Evolutionary conservation across 2,329 filamentous ascomycete genomes (phyloP), one percentile per base, ranked within the genome.

Genomic region (Davidsoniella virescens): DNA sequence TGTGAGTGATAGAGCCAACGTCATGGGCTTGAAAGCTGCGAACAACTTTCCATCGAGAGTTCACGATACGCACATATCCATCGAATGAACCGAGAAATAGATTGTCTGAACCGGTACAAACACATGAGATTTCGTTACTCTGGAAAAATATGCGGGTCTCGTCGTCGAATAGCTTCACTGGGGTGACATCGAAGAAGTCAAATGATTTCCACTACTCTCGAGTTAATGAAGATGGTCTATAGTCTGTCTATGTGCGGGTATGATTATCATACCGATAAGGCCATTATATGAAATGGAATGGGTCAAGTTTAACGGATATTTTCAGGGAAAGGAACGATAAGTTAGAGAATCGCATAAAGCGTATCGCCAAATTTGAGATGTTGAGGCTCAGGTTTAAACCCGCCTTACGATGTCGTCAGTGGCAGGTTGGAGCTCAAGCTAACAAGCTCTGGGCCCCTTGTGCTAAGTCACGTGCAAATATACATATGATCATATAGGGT

Each of bases 181-280:
- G 82, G 63, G 80, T 80, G 65, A 94, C 87, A 68, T 95, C 87
- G 76, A 98, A 96, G 80, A 98, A 98, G 74, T 94, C 88, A 71
- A 98, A 98, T 59, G 84, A 82, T 84, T 95, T 95, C 90, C 92
- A 96, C 90, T 94, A 57, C 17, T 8, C 39, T 20, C 8, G 36
- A 44, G n/a, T 25, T 36, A 20, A 33, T n/a, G 10, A 12, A 8
- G 5, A 33, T 33, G 26, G 26, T 33, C 7, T 3, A 16, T 18
- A 23, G 25, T 26, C 9, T 14, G 25, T 26, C 9, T 14, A 40
- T 29, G n/a, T 23, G 12, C 5, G 12, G 1, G 6, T 7, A 26
- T 10, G 23, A 33, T 10, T 36, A 20, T 36, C 47, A 40, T 51
- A 54, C 52, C 17, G 52, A 54, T 29, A 54, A 44, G 14, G 48